Conservation (phyloP, 306 rosid species). For the Heteromeles arbutifolia region DNA sequence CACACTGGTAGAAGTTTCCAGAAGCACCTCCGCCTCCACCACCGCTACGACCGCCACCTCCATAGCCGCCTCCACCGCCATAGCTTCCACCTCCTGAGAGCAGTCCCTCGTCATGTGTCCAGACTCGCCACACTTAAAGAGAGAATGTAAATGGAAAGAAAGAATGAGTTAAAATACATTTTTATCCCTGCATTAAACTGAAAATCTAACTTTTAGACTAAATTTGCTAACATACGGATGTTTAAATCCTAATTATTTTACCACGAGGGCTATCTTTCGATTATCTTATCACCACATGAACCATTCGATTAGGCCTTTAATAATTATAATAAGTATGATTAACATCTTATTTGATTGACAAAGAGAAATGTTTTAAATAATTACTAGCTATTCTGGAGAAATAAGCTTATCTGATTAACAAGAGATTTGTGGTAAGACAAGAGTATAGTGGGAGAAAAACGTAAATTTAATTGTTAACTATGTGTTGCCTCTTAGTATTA, state of each 20-base stretch:
- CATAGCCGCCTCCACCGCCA: slow-evolving; percentile 5
- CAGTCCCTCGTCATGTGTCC: slow-evolving; percentile 43
- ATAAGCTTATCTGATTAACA: not conserved
- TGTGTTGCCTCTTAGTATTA: too few species aligned
- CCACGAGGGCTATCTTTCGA: too few species aligned
- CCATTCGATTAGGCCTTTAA: too few species aligned
- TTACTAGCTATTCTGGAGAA: not conserved
- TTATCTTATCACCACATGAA: too few species aligned
- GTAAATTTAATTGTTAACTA: too few species aligned
- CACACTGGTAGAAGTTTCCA: slow-evolving; percentile 38
- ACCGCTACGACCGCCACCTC: slow-evolving; percentile 20
- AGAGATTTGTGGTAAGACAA: not conserved
- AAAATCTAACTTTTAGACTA: too few species aligned
- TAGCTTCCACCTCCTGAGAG: slow-evolving; percentile 18
- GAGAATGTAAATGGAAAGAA: too few species aligned
- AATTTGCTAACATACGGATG: too few species aligned
- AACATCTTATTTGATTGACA: not conserved
- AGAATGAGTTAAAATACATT: too few species aligned
- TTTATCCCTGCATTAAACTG: too few species aligned
- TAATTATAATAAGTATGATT: too few species aligned
- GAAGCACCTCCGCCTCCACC: slow-evolving; percentile 37
- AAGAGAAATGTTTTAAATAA: not conserved
- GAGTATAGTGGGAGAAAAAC: not conserved
- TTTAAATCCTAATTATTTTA: too few species aligned
- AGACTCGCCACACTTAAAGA: slow-evolving; percentile 40